A percentile compares a stretch with the other conserved stretches of the same genome.
Evolutionary conservation across 1,284 basidiomycete genomes (phyloP).

Genomic region (Tilletia indica): DNA sequence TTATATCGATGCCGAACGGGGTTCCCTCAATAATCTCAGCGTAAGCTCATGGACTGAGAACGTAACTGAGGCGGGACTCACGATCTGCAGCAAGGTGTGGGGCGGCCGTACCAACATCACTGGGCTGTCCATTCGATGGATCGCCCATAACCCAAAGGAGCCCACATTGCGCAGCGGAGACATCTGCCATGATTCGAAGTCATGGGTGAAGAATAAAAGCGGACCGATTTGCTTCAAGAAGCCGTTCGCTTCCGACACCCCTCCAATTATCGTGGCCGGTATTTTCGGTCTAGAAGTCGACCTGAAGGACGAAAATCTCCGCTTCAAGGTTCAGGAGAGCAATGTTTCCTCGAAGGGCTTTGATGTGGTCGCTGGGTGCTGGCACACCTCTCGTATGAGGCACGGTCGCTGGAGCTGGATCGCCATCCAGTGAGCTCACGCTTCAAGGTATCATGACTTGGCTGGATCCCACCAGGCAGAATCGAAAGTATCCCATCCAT

Average conservation of each 20-base stretch:
- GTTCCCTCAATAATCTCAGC: too few species aligned
- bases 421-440: too few species aligned
- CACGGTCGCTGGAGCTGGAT: too few species aligned
- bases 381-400: too few species aligned
- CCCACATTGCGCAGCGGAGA: not conserved
- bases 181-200: not conserved
- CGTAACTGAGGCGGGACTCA: not conserved
- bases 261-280: not conserved
- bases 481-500: too few species aligned
- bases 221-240: not conserved
- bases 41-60: not conserved
- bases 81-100: not conserved
- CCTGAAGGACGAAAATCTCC: not conserved
- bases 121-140: not conserved
- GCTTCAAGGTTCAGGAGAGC: not conserved
- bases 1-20: too few species aligned
- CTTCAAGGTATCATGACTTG: too few species aligned
- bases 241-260: not conserved
- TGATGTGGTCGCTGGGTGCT: too few species aligned
- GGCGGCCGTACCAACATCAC: not conserved
- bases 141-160: not conserved
- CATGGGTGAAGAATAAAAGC: not conserved
- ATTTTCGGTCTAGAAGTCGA: not conserved
- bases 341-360: not conserved
- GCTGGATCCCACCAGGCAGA: too few species aligned